Percentiles rank a stretch among this genome's conserved stretches.
These are phyloP conservation scores for Nemania sp. DNA, from an alignment of 2,329 filamentous ascomycete genomes.

Conservation along the genomic window DNA sequence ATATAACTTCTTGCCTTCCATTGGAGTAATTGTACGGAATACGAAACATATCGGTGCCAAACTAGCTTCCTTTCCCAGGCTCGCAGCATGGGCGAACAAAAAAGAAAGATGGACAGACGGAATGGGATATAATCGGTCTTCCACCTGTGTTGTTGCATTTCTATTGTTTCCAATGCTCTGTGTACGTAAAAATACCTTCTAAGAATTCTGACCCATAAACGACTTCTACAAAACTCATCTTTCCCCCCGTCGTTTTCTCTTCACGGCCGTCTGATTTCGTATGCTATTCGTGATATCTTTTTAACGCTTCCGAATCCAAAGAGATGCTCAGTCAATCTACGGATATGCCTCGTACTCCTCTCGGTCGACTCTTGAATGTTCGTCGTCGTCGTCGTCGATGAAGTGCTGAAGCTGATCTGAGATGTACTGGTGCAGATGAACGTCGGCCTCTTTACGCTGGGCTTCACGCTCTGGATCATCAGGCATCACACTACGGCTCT, in stretches of 20 bases:
- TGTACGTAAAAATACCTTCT: not conserved
- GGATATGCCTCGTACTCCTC: constrained; percentile 43
- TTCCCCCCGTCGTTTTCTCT: not conserved
- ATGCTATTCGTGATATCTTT: not conserved
- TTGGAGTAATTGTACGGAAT: too few species aligned
- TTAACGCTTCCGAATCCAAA: too few species aligned
- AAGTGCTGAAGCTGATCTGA: constrained; percentile 78
- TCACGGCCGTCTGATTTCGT: not conserved
- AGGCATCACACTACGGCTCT: constrained; percentile 52
- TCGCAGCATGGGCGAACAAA: not conserved
- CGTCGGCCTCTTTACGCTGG: constrained; percentile 61
- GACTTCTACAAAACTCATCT: not conserved
- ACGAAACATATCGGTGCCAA: too few species aligned
- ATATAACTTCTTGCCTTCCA: too few species aligned
- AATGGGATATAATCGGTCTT: not conserved
- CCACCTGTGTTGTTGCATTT: constrained; percentile 6
- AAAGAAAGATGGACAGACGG: too few species aligned
- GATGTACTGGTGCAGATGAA: constrained; percentile 80
- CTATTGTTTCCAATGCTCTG: constrained; percentile 7
- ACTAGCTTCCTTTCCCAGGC: not conserved
- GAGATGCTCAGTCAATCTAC: not conserved
- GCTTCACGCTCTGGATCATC: constrained; percentile 57
- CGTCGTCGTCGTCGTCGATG: constrained; percentile 61
- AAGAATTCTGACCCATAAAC: constrained; percentile 1
- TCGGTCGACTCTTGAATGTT: constrained; percentile 33